Percentiles rank a stretch among this genome's conserved stretches.
phyloP scores from a whole-genome alignment of 441 rosid species.

The Populus tomentosa region DNA sequence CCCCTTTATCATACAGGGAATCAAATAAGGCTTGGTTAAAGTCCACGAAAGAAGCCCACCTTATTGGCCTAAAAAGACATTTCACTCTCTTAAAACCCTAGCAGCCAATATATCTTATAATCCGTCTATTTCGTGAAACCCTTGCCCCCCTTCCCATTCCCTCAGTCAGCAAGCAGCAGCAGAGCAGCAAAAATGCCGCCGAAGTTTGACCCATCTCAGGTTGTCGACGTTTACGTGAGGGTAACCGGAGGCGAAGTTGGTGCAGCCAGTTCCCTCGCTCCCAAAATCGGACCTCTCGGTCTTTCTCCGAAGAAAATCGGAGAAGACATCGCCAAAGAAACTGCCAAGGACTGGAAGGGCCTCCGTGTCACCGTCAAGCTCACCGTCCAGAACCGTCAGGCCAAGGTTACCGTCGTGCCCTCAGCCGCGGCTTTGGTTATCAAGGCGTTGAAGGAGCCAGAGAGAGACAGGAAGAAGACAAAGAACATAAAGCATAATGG shows the following conservation, averaged over 20 bases:
- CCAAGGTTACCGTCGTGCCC: slow-evolving; percentile 77
- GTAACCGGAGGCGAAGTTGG: slow-evolving; percentile 93
- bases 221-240: slow-evolving; percentile 73
- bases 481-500: slow-evolving; percentile 81
- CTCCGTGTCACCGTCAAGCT: slow-evolving; percentile 75
- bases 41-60: too few relatives aligned
- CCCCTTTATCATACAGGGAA: too few relatives aligned
- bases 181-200: too few relatives aligned
- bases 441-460: slow-evolving; percentile 82
- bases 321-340: slow-evolving; percentile 83
- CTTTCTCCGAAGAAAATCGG: slow-evolving; percentile 89
- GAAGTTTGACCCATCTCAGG: slow-evolving; percentile 71
- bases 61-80: too few relatives aligned
- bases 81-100: too few relatives aligned
- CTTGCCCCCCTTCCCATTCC: too few relatives aligned
- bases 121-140: too few relatives aligned
- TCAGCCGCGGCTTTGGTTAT: slow-evolving; percentile 78
- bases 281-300: slow-evolving; percentile 77
- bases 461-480: slow-evolving; percentile 79
- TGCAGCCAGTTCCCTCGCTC: slow-evolving; percentile 65
- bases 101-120: too few relatives aligned
- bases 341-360: slow-evolving; percentile 90
- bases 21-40: not conserved
- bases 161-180: too few relatives aligned
- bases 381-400: slow-evolving; percentile 85